Evolutionary conservation across 768 basidiomycete species (phyloP).

Genomic region (Dacryopinax spathularia): DNA sequence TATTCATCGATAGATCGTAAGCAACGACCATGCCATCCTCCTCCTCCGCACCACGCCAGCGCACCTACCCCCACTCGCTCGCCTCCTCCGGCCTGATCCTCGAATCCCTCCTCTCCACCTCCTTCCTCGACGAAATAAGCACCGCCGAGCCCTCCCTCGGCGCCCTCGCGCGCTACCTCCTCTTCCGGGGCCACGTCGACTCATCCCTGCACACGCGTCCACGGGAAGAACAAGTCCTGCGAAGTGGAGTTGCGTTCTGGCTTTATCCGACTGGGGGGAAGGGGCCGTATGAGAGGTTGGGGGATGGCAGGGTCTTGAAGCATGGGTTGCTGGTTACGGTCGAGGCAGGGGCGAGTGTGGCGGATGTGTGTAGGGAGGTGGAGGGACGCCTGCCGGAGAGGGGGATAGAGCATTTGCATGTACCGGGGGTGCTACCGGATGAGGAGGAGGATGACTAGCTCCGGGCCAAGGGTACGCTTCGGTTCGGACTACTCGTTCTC

Average conservation of each 20-base stretch:
- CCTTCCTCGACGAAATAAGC: not conserved
- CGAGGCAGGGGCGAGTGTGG: not conserved
- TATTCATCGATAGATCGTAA: too few species aligned
- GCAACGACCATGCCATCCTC: too few species aligned
- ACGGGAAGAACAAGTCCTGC: not conserved
- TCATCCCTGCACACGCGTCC: not conserved
- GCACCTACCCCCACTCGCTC: not conserved
- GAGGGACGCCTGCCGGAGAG: not conserved
- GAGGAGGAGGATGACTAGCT: slow-evolving; percentile 15
- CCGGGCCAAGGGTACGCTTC: too few species aligned
- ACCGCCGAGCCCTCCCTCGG: not conserved
- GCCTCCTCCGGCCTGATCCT: not conserved
- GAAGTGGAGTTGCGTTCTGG: not conserved
- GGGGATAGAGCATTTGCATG: not conserved
- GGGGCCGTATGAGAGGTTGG: not conserved
- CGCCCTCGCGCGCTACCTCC: not conserved
- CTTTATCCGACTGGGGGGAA: not conserved
- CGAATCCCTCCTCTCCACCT: not conserved
- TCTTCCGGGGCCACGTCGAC: not conserved
- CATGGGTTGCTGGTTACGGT: not conserved
- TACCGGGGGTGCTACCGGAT: slow-evolving; percentile 1
- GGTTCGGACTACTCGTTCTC: too few species aligned
- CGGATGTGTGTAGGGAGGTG: not conserved
- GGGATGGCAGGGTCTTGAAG: not conserved
- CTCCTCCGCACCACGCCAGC: too few species aligned